phyloP scores from a whole-genome alignment of 1,284 basidiomycete species.

The Microbotryum silenes-acaulis region DNA sequence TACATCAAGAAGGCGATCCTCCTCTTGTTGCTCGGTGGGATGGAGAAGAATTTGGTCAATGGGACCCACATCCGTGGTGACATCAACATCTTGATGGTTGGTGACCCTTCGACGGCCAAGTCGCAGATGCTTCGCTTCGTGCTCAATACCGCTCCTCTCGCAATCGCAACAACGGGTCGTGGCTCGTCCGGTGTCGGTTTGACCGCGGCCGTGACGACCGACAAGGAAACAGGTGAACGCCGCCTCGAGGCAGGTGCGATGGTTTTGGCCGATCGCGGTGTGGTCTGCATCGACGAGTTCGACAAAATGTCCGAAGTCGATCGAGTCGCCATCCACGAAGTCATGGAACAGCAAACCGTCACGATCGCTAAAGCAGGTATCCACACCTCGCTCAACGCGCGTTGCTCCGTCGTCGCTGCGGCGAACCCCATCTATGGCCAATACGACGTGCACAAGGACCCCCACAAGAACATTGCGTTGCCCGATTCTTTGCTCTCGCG shows the following conservation, averaged over 20 bases:
- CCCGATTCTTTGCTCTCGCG: constrained; percentile 97
- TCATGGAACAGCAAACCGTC: constrained; percentile 96
- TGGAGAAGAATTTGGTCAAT: constrained; percentile 95
- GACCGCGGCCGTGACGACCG: constrained; percentile 97
- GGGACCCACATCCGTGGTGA: constrained; percentile 99
- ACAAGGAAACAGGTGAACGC: constrained; percentile 90
- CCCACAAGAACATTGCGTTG: constrained; percentile 95
- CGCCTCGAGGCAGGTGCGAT: constrained; percentile 96
- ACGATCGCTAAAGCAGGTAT: constrained; percentile 99
- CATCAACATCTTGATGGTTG: constrained; percentile 99
- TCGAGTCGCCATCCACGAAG: constrained; percentile 99
- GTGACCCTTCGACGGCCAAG: constrained; percentile 96
- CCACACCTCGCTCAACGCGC: constrained; percentile 93
- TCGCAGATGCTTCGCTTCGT: constrained; percentile 95
- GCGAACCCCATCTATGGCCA: constrained; percentile 99
- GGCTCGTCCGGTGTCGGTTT: constrained; percentile 97
- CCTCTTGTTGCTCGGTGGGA: constrained; percentile 85
- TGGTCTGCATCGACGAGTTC: constrained; percentile 99
- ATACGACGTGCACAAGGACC: constrained; percentile 99
- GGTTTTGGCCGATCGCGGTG: constrained; percentile 98
- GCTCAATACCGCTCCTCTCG: constrained; percentile 88
- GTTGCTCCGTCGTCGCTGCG: constrained; percentile 95
- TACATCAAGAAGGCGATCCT: constrained; percentile 92
- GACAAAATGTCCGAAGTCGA: constrained; percentile 99
- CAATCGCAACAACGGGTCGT: constrained; percentile 95